These are phyloP conservation scores for Boletales sp. DNA, from an alignment of 768 basidiomycete genomes.

Conservation along the genomic window DNA sequence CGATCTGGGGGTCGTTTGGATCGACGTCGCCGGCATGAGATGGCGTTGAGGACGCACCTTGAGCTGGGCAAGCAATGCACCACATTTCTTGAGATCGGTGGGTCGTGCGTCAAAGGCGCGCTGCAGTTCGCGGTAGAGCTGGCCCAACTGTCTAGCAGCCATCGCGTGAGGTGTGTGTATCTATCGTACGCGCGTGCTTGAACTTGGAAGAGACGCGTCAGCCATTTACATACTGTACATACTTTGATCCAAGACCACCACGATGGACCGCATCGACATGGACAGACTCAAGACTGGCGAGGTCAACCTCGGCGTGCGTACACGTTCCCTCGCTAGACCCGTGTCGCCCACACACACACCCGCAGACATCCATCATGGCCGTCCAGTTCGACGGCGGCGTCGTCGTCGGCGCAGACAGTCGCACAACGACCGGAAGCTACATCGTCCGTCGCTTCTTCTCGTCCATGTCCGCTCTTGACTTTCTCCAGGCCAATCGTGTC, in stretches of 20 bases:
- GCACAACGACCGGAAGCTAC: slow-evolving; percentile 95
- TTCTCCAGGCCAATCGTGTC: slow-evolving; percentile 84
- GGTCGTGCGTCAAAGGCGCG: slow-evolving; percentile 62
- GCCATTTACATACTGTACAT: too few relatives aligned
- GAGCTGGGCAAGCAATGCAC: slow-evolving; percentile 60
- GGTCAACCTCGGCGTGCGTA: slow-evolving; percentile 91
- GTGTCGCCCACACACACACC: not conserved
- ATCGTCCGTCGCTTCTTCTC: slow-evolving; percentile 56
- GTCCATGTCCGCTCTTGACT: not conserved
- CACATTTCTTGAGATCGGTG: slow-evolving; percentile 66
- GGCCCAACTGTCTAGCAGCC: slow-evolving; percentile 51
- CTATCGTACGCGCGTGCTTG: slow-evolving; percentile 37
- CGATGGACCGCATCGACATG: slow-evolving; percentile 73
- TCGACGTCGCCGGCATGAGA: not conserved
- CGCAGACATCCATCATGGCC: slow-evolving; percentile 97
- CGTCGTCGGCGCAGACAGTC: slow-evolving; percentile 94
- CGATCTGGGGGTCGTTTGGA: slow-evolving; percentile 46
- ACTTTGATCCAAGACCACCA: slow-evolving; percentile 6
- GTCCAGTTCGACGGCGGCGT: slow-evolving; percentile 95
- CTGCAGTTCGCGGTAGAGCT: slow-evolving; percentile 63
- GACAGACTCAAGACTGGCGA: slow-evolving; percentile 89
- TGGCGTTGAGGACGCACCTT: slow-evolving; percentile 48
- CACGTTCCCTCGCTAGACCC: not conserved
- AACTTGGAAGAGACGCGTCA: slow-evolving; percentile 52
- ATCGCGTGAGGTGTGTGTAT: slow-evolving; percentile 35